These are phyloP conservation scores for Hippophae tibetana DNA, from an alignment of 306 rosid genomes.

Conservation along the genomic window DNA sequence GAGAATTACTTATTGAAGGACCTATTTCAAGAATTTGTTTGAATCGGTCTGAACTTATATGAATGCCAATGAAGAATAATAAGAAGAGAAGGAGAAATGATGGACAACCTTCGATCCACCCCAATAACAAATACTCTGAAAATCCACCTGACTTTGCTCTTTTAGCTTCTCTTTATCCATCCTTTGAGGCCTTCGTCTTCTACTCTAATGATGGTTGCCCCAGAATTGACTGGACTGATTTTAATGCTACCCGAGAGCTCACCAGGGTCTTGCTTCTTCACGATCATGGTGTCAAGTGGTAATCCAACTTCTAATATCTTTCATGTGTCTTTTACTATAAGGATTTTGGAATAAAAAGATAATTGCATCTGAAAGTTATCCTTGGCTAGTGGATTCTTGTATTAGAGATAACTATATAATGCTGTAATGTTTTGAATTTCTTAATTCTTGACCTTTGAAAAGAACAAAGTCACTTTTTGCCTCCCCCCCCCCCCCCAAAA, in stretches of 20 bases:
- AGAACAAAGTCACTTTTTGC: neutral
- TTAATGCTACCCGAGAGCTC: slow-evolving; percentile 78
- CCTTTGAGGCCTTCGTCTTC: slow-evolving; percentile 48
- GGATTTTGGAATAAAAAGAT: neutral
- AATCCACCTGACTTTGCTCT: slow-evolving; percentile 70
- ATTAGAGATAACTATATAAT: neutral
- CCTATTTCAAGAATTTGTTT: no score
- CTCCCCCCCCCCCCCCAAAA: no score
- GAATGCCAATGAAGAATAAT: slow-evolving; percentile 30
- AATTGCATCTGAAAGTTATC: no score
- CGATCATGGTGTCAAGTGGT: slow-evolving; percentile 40
- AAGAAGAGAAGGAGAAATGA: slow-evolving; percentile 32
- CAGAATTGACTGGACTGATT: slow-evolving; percentile 66
- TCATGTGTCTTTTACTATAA: neutral
- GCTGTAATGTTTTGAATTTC: neutral
- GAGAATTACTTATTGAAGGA: no score
- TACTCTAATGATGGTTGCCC: slow-evolving; percentile 26
- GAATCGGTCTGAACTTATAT: neutral
- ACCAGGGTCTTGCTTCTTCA: slow-evolving; percentile 47
- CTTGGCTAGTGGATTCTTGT: no score
- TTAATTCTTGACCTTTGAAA: no score
- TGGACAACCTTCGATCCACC: slow-evolving; percentile 36
- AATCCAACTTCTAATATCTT: neutral
- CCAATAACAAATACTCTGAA: slow-evolving; percentile 63
- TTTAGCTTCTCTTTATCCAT: slow-evolving; percentile 69